A percentile compares a stretch with the other conserved stretches of the same genome.
Evolutionary conservation across 768 basidiomycete species (phyloP).

Genomic region (Boletus huronensis): DNA sequence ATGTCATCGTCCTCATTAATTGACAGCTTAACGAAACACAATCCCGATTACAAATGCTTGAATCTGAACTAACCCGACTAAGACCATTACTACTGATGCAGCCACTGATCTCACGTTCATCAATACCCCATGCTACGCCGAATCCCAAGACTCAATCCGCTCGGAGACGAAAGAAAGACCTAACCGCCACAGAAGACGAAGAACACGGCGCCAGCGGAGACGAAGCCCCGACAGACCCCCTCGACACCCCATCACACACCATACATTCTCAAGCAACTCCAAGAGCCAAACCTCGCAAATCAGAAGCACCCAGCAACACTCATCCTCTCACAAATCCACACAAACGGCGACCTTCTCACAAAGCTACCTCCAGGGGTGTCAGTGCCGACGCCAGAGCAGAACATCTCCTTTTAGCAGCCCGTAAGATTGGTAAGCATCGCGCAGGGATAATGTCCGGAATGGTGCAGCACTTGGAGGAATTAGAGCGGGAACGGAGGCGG

Average conservation of each 20-base stretch:
- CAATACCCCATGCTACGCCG: constrained; percentile 19
- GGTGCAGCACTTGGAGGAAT: constrained; percentile 35
- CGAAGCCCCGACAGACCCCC: constrained; percentile 20
- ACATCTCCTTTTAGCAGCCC: constrained; percentile 66
- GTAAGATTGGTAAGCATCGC: constrained; percentile 63
- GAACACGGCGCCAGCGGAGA: constrained; percentile 25
- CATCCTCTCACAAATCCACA: constrained; percentile 12
- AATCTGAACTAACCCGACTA: constrained; percentile 61
- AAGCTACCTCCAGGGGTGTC: constrained; percentile 30
- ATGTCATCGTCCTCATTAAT: constrained; percentile 6
- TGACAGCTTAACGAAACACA: constrained; percentile 58
- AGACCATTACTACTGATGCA: constrained; percentile 70
- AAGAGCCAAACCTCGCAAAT: constrained; percentile 18
- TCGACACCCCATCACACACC: constrained; percentile 17
- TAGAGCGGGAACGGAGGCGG: constrained; percentile 25
- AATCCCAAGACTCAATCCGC: constrained; percentile 19
- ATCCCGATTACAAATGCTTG: constrained; percentile 49
- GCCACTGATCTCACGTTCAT: constrained; percentile 35
- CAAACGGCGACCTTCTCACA: constrained; percentile 28
- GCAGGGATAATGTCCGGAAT: constrained; percentile 54
- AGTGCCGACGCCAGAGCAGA: constrained; percentile 67
- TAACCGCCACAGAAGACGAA: constrained; percentile 24
- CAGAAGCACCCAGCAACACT: constrained; percentile 12
- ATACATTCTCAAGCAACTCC: constrained; percentile 21
- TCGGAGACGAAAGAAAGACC: constrained; percentile 30